Evolutionary conservation across 2,329 filamentous ascomycete species (phyloP), one percentile per base, ranked within the genome.

Genomic region (Neoscytalidium dimidiatum): DNA sequence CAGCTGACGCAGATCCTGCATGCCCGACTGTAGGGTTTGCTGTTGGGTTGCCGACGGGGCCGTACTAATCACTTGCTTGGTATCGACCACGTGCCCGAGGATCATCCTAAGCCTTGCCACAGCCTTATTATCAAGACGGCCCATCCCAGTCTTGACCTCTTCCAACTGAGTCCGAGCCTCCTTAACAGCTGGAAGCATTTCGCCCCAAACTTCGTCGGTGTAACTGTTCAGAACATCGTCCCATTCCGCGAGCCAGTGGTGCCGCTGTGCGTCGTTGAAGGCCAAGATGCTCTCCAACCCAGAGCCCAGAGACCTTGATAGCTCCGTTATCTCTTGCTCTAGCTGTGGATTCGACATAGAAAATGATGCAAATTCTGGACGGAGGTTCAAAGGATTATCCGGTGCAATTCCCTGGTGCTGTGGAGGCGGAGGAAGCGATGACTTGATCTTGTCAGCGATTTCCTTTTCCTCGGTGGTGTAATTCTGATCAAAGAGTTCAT

Each of bases 61-160:
- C 13, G 38, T 44, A 19, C n/a, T 43, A 38, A 28, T 52, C 23
- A 23, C 23, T 26, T 51, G 29, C 9, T 19, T 31, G 9, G 43
- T 64, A 31, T 68, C 62, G 4, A 62, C 66, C 13, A 73, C 66
- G 52, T 73, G 71, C 4, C 69, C 68, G 9, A 70, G 44, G 49
- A 73, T 70, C 70, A 73, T 69, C 28, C 67, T 68, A 31, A 73
- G 57, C 44, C 71, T 64, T 38, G 64, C 66, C n/a, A 71, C 64
- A 7, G 70, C 66, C 46, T 67, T 66, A 8, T 41, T 67, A 29
- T 72, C 67, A 11, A 68, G 23, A 17, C 60, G 49, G 11, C 49
- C 48, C 21, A 57, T 51, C n/a, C 64, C 67, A 4, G 61, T 43
- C 33, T 67, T 64, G 17, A 66, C 67, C 28, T 70, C 65, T 38